Evolutionary conservation across 352 stramenopile species (phyloP), one percentile per base, ranked within the genome.

Genomic region (Phytophthora kernoviae): DNA sequence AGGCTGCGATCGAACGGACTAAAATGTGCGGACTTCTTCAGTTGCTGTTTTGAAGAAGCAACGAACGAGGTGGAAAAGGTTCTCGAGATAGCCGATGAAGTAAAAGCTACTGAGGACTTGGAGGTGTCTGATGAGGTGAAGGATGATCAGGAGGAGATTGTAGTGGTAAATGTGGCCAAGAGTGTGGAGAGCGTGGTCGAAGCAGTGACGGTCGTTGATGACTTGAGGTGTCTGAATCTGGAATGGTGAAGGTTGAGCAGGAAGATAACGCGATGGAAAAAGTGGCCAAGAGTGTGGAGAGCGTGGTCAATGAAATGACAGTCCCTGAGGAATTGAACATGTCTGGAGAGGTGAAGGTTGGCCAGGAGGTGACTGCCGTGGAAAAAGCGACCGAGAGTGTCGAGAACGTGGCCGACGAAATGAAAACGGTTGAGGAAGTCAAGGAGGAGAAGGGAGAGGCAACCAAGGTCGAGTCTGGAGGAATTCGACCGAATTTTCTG

Each of bases 1-100:
- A 69, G 45, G 52, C 36, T 27, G 62, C 39, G 22, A 54, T 69
- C 1, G 62, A 69, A 40, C 53, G 47, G 41, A 43, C 63, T 12
- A 79, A 76, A 53, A 55, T 22, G 53, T 54, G 11, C 50, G 58
- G 26, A 53, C 54, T 18, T 53, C 55, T 39, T 27, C 58, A 24
- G 18, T 61, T 17, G 59, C 51, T 34, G 39, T 17, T 2, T 36
- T 11, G 54, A 74, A 40, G 70, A 63, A 32, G 48, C 40, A 9
- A 21, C n/a, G 10, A 26, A 37, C 27, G 41, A 52, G 40, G n/a
- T 20, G 22, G 24, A 20, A 5, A 33, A 43, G 34, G 18, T 30
- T 30, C 3, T 41, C 11, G 46, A 33, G 27, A 12, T 22, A 37
- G 17, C 1, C n/a, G 17, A 50, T 27, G 39, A 42, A 43, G 24